phyloP scores from a whole-genome alignment of 306 rosid species.

The apple (Malus domestica) region DNA sequence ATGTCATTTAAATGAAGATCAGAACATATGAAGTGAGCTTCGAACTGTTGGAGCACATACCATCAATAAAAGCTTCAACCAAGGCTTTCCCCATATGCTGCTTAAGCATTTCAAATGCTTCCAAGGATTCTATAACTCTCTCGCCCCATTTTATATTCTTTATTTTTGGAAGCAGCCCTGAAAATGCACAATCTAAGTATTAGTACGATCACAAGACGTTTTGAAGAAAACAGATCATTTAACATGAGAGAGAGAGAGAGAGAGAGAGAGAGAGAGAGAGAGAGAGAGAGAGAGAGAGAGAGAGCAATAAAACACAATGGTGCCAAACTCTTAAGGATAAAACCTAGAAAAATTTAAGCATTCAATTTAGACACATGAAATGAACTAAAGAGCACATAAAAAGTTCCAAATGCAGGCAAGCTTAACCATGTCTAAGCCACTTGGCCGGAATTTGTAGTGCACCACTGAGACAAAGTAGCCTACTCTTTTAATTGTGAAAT shows the following conservation, averaged over 20 bases:
- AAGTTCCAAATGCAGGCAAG: not conserved
- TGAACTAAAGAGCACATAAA: not conserved
- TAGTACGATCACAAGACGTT: conserved; percentile 15
- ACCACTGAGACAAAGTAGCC: not conserved
- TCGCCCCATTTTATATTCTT: conserved; percentile 54
- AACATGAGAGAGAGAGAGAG: not conserved
- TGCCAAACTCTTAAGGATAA: not conserved
- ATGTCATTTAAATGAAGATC: not conserved
- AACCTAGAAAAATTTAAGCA: not conserved
- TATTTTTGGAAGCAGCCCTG: conserved; percentile 80
- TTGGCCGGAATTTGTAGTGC: not conserved
- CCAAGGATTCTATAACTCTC: conserved; percentile 50
- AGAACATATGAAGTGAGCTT: conserved; percentile 6
- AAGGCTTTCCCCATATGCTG: conserved; percentile 33
- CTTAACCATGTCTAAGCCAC: not conserved
- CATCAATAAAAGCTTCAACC: conserved; percentile 61
- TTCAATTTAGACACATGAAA: not conserved
- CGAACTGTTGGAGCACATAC: conserved; percentile 33
- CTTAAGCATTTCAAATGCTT: conserved; percentile 39
- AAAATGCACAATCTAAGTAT: conserved; percentile 19
- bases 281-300: not conserved
- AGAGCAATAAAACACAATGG: not conserved
- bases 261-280: not conserved
- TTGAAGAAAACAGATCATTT: not conserved
- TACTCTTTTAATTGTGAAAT: not conserved